Conservation (phyloP, 2,329 filamentous ascomycete species). For the Fusarium sp. region DNA sequence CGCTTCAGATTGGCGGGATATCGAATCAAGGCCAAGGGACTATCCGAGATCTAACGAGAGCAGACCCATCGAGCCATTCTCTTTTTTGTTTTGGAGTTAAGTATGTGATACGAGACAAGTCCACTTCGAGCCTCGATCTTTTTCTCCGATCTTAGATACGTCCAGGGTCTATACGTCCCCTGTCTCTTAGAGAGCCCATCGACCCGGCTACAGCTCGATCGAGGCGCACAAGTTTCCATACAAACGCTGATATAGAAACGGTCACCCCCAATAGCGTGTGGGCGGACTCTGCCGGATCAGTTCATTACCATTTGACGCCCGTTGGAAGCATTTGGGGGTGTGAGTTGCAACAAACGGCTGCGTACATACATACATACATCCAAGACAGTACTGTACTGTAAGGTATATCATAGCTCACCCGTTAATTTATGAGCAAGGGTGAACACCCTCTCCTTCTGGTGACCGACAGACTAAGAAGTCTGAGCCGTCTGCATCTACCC, state of each 20-base stretch:
- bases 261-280: neutral
- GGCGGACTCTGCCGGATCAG: slow-evolving; percentile 1
- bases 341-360: neutral
- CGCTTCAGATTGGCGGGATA: neutral
- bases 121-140: slow-evolving; percentile 1
- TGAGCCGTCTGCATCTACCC: slow-evolving; percentile 15
- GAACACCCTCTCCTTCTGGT: neutral
- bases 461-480: neutral
- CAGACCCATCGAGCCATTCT: neutral
- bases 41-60: neutral
- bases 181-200: neutral
- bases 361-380: neutral
- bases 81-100: neutral
- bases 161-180: neutral
- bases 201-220: neutral
- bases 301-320: neutral
- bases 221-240: neutral
- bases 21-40: neutral
- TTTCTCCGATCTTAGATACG: slow-evolving; percentile 20
- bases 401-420: neutral
- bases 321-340: neutral
- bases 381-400: neutral
- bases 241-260: neutral
- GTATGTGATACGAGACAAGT: slow-evolving; percentile 3
- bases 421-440: neutral